A percentile compares a stretch with the other conserved stretches of the same genome.
phyloP scores from a whole-genome alignment of 1,284 basidiomycete species.

The Anthracocystis panici-leucophaei region DNA sequence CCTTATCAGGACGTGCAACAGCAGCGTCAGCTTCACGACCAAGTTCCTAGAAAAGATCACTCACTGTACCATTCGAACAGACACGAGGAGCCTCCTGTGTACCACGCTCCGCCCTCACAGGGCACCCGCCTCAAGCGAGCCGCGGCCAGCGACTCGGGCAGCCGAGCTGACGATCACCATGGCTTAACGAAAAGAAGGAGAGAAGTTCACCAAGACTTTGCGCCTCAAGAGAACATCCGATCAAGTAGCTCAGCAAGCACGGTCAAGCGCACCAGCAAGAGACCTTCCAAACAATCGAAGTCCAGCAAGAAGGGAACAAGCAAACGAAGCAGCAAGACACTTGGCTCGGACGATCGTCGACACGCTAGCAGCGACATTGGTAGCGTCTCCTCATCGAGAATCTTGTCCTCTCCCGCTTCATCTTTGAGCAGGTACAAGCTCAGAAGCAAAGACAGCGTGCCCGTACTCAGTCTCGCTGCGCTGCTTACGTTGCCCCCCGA shows the following conservation, averaged over 20 bases:
- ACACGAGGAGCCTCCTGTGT: not conserved
- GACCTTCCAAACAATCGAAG: not conserved
- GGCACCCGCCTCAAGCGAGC: conserved; percentile 2
- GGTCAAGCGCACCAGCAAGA: not conserved
- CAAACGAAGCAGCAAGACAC: not conserved
- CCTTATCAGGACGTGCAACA: not conserved
- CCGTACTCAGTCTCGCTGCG: conserved; percentile 12
- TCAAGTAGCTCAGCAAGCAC: not conserved
- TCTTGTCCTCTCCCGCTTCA: conserved; percentile 21
- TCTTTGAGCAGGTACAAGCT: conserved; percentile 27
- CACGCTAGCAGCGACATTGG: conserved; percentile 9
- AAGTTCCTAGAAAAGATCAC: not conserved
- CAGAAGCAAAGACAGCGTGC: conserved; percentile 25
- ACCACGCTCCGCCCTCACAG: not conserved
- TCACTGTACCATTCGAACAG: not conserved
- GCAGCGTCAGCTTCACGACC: not conserved
- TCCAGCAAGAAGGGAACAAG: not conserved
- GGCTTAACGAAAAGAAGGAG: not conserved
- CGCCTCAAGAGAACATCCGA: not conserved
- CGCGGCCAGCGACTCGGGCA: not conserved
- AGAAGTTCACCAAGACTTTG: not conserved
- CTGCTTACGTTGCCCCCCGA: conserved; percentile 16
- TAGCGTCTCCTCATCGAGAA: not conserved
- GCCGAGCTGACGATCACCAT: not conserved
- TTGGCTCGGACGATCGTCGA: not conserved